Base-by-base conservation (phyloP, 176 grass and related monocot genomes). In the Puccinellia tenuiflora region DNA sequence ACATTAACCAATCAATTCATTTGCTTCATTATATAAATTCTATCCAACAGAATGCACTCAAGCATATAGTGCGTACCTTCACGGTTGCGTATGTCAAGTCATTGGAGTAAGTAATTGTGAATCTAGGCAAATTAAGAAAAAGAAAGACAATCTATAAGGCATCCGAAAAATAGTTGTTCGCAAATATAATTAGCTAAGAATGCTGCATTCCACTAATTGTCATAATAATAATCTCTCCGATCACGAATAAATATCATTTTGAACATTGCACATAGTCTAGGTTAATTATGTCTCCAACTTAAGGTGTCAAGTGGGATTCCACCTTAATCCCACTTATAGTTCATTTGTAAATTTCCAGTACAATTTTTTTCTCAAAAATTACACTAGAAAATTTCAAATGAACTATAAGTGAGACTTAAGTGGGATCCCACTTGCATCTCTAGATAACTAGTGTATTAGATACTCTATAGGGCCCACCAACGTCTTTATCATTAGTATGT, bases 31-130 rank as follows among this genome's bases (percentile, higher is more conserved):
- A n/a, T 20, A 54, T 7, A 21, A 7, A n/a, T 21, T 54, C 5
- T 0, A 54, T n/a, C 18, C 51, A n/a, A 54, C 6, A 54, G 34
- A 77, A 25, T n/a, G 48, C 26, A 39, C 2, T 60, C 15, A 1
- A 22, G 26, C 24, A 48, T 47, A 2, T 13, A 16, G 6, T 16
- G 55, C 35, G 48, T 79, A 96, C 93, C 90, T 96, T 96, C 3
- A 96, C 86, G 4, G 93, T 91, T 38, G 86, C 88, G 24, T 85
- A 91, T 61, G 90, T 92, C 4, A 96, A 33, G 54, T 92, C 86
- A 43, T 89, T 91, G 20, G 86, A 91, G 55, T 96, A 92, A 48
- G 64, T 63, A 22, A 53, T 87, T 39, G 84, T 97, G 45, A 75
- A 97, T 33, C 91, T 97, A 24, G 55, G 37, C 2, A 77, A 35